Percentiles rank a stretch among this genome's conserved stretches.
These are phyloP conservation scores for Corylus americana DNA, from an alignment of 306 rosid genomes.

Conservation along the genomic window DNA sequence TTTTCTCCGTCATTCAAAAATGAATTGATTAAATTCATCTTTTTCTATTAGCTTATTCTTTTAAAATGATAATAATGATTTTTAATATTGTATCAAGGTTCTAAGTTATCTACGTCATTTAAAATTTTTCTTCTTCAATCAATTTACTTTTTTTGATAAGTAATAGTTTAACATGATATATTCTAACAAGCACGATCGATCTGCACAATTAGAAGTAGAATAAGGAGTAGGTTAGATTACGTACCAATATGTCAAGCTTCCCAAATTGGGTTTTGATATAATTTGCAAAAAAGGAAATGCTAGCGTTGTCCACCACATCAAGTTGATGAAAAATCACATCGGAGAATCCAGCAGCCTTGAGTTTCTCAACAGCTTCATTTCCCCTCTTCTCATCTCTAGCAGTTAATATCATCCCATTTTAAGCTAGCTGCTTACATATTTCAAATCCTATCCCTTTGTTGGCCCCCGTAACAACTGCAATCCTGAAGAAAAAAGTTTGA, in stretches of 20 bases:
- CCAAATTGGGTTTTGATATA: conserved; percentile 5
- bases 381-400: not conserved
- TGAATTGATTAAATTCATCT: no score
- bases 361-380: not conserved
- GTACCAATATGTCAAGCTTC: conserved; percentile 8
- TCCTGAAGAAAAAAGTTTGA: not conserved
- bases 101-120: no score
- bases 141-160: no score
- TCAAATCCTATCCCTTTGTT: conserved; percentile 22
- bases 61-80: no score
- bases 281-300: not conserved
- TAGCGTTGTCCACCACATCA: not conserved
- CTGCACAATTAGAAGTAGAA: no score
- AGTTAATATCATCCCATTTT: not conserved
- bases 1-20: no score
- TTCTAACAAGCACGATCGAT: no score
- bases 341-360: not conserved
- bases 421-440: conserved; percentile 2
- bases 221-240: no score
- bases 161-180: no score
- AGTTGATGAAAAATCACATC: conserved; percentile 9
- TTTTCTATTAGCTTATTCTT: no score
- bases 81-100: no score
- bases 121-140: no score
- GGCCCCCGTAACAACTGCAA: conserved; percentile 29